Conservation (phyloP, 192 early-diverging fungal species). For the Backusella australiensis region DNA sequence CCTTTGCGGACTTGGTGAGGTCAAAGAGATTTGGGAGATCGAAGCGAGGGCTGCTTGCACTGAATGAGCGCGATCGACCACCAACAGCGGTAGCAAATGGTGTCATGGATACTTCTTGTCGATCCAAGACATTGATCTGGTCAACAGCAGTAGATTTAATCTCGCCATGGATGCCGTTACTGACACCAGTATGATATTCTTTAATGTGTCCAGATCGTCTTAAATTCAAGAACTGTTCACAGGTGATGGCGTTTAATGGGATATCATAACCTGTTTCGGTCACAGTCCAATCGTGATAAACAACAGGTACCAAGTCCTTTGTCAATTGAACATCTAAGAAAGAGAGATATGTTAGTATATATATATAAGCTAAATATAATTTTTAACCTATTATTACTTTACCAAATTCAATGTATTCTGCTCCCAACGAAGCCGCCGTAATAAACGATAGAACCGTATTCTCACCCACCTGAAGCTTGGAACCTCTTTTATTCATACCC, state of each 20-base stretch:
- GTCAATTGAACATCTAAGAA: slow-evolving; percentile 85
- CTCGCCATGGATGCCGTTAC: slow-evolving; percentile 20
- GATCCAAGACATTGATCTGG: background rate
- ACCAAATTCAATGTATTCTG: slow-evolving; percentile 90
- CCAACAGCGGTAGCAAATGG: background rate
- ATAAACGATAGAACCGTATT: slow-evolving; percentile 88
- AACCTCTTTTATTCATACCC: slow-evolving; percentile 76
- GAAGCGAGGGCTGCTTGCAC: background rate
- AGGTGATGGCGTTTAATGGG: slow-evolving; percentile 62
- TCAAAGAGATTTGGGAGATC: background rate
- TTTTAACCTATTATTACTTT: background rate
- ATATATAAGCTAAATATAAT: no score
- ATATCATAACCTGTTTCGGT: slow-evolving; percentile 70
- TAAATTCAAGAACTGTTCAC: slow-evolving; percentile 64
- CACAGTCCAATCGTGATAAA: slow-evolving; percentile 95
- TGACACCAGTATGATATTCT: slow-evolving; percentile 37
- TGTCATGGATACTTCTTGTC: background rate
- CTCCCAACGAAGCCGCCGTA: slow-evolving; percentile 76
- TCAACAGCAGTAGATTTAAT: slow-evolving; percentile 20
- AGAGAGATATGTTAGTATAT: no score
- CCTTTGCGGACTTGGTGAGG: slow-evolving; percentile 26
- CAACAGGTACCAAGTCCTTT: slow-evolving; percentile 78
- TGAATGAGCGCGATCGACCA: slow-evolving; percentile 45
- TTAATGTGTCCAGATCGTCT: slow-evolving; percentile 45
- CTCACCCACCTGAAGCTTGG: slow-evolving; percentile 79